These are phyloP conservation scores for Boletus subparvulus DNA, from an alignment of 768 basidiomycete genomes.

Conservation along the genomic window DNA sequence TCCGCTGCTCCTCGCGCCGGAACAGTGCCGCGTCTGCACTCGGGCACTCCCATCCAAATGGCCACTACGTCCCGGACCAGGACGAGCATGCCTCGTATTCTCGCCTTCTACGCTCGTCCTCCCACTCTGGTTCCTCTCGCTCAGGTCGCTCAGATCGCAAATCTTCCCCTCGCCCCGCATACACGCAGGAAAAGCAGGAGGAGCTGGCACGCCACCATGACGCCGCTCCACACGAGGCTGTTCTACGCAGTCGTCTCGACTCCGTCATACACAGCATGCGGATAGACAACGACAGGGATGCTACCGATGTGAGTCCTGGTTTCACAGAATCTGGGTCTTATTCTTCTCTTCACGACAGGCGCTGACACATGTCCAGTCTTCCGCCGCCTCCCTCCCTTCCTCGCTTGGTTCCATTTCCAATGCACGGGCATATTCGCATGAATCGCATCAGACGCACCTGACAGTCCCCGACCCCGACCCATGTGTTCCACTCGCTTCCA, in stretches of 20 bases:
- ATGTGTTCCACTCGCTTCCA: constrained; percentile 1
- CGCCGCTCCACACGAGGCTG: constrained; percentile 51
- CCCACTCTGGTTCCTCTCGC: constrained; percentile 28
- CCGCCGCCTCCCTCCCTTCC: constrained; percentile 27
- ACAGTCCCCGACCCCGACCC: constrained; percentile 24
- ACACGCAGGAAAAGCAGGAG: constrained; percentile 20
- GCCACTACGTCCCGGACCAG: constrained; percentile 37
- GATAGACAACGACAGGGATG: constrained; percentile 23
- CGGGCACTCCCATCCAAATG: constrained; percentile 4
- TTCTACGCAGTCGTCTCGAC: constrained; percentile 53
- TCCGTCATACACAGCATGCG: constrained; percentile 42
- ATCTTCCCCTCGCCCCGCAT: constrained; percentile 11
- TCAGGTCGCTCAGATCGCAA: constrained; percentile 22
- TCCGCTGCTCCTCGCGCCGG: constrained; percentile 21
- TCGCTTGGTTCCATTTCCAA: constrained; percentile 32
- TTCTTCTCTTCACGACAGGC: constrained; percentile 18
- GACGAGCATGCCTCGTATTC: constrained; percentile 26
- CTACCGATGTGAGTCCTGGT: constrained; percentile 24
- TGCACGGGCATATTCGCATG: constrained; percentile 22
- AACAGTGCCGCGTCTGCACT: constrained; percentile 21
- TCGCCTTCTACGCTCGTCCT: constrained; percentile 26
- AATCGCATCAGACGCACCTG: constrained; percentile 27
- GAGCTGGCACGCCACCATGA: constrained; percentile 26
- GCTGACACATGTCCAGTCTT: constrained; percentile 25
- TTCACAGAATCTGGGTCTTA: background rate